Evolutionary conservation across 768 basidiomycete genomes (phyloP).

Genomic region (Phlebiopsis gigantea): DNA sequence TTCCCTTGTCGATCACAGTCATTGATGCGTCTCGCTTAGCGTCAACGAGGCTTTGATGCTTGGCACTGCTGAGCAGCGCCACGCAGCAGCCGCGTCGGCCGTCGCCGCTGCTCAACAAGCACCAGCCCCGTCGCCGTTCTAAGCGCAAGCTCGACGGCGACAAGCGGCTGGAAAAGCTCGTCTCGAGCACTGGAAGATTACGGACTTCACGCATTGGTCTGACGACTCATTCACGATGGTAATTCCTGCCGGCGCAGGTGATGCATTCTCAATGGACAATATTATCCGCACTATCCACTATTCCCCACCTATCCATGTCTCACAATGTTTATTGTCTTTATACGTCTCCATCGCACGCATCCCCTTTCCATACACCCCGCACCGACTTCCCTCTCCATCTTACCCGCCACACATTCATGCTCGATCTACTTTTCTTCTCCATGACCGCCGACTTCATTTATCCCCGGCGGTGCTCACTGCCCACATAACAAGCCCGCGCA

Average conservation of each 20-base stretch:
- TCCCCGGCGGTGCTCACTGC: constrained; percentile 13
- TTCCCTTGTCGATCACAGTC: background rate
- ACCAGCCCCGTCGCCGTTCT: constrained; percentile 25
- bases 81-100: constrained; percentile 53
- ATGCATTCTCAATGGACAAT: constrained; percentile 39
- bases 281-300: constrained; percentile 24
- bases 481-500: constrained; percentile 11
- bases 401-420: background rate
- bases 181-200: constrained; percentile 20
- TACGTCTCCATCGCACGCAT: constrained; percentile 13
- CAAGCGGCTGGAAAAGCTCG: constrained; percentile 21
- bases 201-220: constrained; percentile 9
- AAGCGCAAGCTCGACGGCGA: constrained; percentile 9
- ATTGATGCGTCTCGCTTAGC: constrained; percentile 24
- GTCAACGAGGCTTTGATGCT: constrained; percentile 91
- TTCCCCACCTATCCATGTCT: constrained; percentile 20
- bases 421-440: background rate
- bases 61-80: constrained; percentile 70
- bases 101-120: constrained; percentile 39
- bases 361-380: constrained; percentile 12
- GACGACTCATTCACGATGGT: constrained; percentile 18
- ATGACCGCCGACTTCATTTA: background rate
- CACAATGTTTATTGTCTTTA: constrained; percentile 26
- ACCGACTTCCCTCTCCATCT: background rate
- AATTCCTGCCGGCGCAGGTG: constrained; percentile 50